Percentiles rank a stretch among this genome's conserved stretches.
phyloP scores from a whole-genome alignment of 441 rosid genomes.

The Raphanus hybrid region DNA sequence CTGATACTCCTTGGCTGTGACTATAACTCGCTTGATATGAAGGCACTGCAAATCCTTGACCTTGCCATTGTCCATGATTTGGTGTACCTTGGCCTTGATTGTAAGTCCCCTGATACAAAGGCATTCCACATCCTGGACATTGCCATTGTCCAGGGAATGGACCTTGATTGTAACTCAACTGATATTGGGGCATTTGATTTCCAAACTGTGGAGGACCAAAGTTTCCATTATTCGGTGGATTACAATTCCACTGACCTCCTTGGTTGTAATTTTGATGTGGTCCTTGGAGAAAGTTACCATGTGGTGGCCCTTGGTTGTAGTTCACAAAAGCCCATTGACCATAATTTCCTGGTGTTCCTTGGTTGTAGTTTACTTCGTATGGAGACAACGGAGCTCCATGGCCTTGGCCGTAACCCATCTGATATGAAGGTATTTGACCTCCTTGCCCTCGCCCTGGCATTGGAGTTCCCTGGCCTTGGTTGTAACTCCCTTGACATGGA shows the following conservation, averaged over 20 bases:
- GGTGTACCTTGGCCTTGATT: constrained; percentile 22
- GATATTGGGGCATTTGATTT: constrained; percentile 32
- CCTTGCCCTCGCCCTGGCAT: constrained; percentile 20
- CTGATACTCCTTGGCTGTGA: constrained; percentile 34
- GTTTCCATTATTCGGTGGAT: constrained; percentile 41
- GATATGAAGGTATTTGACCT: constrained; percentile 36
- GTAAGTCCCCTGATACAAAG: constrained; percentile 7
- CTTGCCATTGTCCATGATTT: constrained; percentile 33
- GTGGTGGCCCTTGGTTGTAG: constrained; percentile 31
- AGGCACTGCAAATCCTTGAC: constrained; percentile 29
- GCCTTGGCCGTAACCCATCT: constrained; percentile 36
- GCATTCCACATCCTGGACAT: constrained; percentile 41
- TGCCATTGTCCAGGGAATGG: constrained; percentile 30
- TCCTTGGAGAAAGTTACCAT: constrained; percentile 30
- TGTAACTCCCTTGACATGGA: constrained; percentile 35
- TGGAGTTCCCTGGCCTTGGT: constrained; percentile 13
- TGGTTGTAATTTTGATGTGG: constrained; percentile 35
- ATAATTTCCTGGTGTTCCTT: constrained; percentile 28
- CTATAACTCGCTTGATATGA: constrained; percentile 29
- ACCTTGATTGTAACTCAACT: constrained; percentile 29
- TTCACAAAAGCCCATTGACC: constrained; percentile 32
- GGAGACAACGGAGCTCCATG: constrained; percentile 24
- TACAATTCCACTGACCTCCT: constrained; percentile 41
- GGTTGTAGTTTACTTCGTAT: constrained; percentile 43
- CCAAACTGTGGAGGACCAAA: constrained; percentile 37